Percentiles rank a stretch among this genome's conserved stretches.
Evolutionary conservation across 805 yeast species (phyloP).

Genomic region (Nakazawaea laoshanensis): DNA sequence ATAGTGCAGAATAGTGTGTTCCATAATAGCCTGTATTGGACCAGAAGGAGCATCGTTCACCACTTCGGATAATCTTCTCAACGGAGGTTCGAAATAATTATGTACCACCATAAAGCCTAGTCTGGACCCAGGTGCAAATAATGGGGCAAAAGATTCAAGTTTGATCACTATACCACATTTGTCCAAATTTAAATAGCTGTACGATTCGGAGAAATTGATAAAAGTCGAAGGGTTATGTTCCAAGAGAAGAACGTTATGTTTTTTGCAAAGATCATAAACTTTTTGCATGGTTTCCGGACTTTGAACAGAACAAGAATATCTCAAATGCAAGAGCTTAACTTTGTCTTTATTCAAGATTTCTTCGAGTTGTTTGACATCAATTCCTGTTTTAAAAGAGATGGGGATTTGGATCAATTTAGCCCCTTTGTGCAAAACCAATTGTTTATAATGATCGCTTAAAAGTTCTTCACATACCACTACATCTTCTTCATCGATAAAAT

Average conservation of each 20-base stretch:
- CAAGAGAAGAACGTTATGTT: slow-evolving; percentile 40
- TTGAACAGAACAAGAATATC: too few species aligned
- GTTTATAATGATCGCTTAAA: too few species aligned
- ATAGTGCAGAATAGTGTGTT: slow-evolving; percentile 28
- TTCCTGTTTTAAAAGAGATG: too few species aligned
- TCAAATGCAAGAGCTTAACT: too few species aligned
- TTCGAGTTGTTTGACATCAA: too few species aligned
- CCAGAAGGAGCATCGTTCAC: slow-evolving; percentile 44
- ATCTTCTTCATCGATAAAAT: too few species aligned
- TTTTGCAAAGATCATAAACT: slow-evolving; percentile 36
- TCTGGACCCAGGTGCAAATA: slow-evolving; percentile 49
- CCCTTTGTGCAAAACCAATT: too few species aligned
- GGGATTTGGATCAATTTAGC: too few species aligned
- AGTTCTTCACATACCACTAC: too few species aligned
- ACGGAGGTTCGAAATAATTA: slow-evolving; percentile 27
- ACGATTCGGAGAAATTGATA: slow-evolving; percentile 18
- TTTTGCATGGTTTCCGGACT: slow-evolving; percentile 28
- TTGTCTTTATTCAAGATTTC: too few species aligned
- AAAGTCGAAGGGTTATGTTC: slow-evolving; percentile 57
- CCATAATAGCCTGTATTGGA: slow-evolving; percentile 35
- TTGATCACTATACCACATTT: slow-evolving; percentile 45
- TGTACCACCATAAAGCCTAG: slow-evolving; percentile 43
- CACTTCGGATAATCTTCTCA: slow-evolving; percentile 27
- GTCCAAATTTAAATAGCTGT: slow-evolving; percentile 33
- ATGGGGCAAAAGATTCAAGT: slow-evolving; percentile 45